A percentile compares a stretch with the other conserved stretches of the same genome.
Evolutionary conservation across 495 filamentous ascomycete genomes (phyloP).

Genomic region (Cetradonia linearis): DNA sequence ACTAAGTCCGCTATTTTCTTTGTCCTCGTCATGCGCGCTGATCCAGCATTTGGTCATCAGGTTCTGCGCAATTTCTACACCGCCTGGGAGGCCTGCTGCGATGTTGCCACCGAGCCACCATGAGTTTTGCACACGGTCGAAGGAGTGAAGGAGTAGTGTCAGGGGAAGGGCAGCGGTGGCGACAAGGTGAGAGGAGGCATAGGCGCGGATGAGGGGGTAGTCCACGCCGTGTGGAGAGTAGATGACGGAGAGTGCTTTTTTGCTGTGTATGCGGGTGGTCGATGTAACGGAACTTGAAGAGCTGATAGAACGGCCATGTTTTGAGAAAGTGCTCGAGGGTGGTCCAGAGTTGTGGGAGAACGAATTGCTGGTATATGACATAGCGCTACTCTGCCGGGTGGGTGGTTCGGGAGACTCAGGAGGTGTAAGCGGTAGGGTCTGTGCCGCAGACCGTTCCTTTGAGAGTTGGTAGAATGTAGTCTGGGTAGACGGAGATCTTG

Average conservation of each 20-base stretch:
- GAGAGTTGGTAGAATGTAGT: conserved; percentile 9
- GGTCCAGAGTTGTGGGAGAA: conserved; percentile 10
- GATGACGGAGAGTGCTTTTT: conserved; percentile 42
- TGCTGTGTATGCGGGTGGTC: conserved; percentile 25
- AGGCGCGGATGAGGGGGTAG: conserved; percentile 39
- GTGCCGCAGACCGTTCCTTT: conserved; percentile 3
- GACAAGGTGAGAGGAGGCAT: conserved; percentile 45
- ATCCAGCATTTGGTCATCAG: conserved; percentile 50
- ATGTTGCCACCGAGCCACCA: conserved; percentile 59
- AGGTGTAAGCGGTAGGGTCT: conserved; percentile 20
- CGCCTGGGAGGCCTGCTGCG: conserved; percentile 45
- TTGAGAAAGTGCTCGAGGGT: conserved; percentile 14
- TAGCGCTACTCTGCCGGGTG: conserved; percentile 10
- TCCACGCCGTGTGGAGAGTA: conserved; percentile 53
- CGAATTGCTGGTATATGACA: conserved; percentile 13
- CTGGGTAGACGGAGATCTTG: conserved; percentile 22
- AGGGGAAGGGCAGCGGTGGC: conserved; percentile 50
- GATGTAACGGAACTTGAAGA: conserved; percentile 22
- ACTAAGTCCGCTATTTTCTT: conserved; percentile 44
- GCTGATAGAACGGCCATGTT: conserved; percentile 16
- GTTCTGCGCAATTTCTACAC: conserved; percentile 45
- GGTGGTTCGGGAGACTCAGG: conserved; percentile 26
- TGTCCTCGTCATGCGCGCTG: conserved; percentile 56
- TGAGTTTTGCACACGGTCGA: conserved; percentile 48
- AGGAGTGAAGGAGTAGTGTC: conserved; percentile 52